Base-by-base conservation (phyloP, 2,329 filamentous ascomycete genomes). In the Colletotrichum gloeosporioides region DNA sequence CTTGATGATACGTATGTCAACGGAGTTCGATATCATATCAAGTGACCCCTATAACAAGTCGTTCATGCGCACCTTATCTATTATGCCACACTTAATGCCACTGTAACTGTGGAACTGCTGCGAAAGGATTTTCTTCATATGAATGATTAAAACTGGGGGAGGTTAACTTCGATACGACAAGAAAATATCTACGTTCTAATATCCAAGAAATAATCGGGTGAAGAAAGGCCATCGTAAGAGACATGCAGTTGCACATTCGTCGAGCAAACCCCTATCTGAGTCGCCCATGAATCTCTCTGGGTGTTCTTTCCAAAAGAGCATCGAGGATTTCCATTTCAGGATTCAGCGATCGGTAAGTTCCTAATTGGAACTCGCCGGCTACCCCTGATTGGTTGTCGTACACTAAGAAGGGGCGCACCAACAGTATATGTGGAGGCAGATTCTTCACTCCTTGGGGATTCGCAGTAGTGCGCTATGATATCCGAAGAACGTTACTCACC, bases 121-220 rank as follows among this genome's bases (percentile, higher is more conserved):
- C 10, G 13, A 7, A 8, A 49, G 9, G 0, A 22, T 49, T 22
- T 2, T 8, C 18, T 49, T 4, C 16, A 18, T 5, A 44, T 44
- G 18, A 49, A n/a, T n/a, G 39, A 18, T 18, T n/a, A 9, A 0
- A 49, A 2, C 6, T 10, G 6, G n/a, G 9, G 7, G n/a, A 49
- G 10, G n/a, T 49, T 49, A 4, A 2, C 0, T 49, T n/a, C 22
- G 5, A 22, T 49, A 10, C 6, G n/a, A 2, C 2, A n/a, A 49
- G 44, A 2, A n/a, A 49, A 4, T 22, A 13, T 2, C n/a, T 6
- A 49, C 44, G 44, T 49, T 13, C 2, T 13, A 2, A 22, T 4
- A 49, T 22, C 5, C n/a, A 22, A 22, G 44, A 12, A n/a, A 13
- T 49, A 12, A 13, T 22, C 10, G n/a, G 6, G 6, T 7, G 44